Conservation (phyloP, 2,329 filamentous ascomycete genomes). For the Neonectria neomacrospora region DNA sequence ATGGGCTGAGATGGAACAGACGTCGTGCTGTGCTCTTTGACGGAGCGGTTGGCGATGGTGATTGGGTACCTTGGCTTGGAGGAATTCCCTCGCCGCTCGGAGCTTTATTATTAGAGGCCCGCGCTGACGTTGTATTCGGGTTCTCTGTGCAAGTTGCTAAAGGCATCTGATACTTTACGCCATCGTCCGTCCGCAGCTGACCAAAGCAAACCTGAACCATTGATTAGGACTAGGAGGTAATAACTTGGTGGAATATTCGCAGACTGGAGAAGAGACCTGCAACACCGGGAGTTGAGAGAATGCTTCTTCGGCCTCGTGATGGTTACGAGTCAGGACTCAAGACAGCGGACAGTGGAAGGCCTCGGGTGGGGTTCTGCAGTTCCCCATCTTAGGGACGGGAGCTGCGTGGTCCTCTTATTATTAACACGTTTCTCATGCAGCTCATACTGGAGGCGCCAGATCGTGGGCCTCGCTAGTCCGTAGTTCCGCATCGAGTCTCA, state of each 20-base stretch:
- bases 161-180: neutral
- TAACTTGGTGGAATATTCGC: too few relatives aligned
- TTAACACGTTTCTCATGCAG: conserved; percentile 21
- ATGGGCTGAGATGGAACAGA: neutral
- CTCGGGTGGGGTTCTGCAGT: conserved; percentile 7
- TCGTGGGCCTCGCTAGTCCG: conserved; percentile 20
- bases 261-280: too few relatives aligned
- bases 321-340: conserved; percentile 21
- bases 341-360: neutral
- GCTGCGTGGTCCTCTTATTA: neutral
- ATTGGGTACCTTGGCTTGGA: neutral
- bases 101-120: neutral
- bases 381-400: conserved; percentile 4
- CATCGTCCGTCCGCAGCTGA: too few relatives aligned
- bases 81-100: neutral
- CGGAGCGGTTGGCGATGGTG: neutral
- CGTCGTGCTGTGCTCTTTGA: neutral
- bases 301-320: conserved; percentile 7
- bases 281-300: neutral
- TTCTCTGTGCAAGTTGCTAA: neutral
- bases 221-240: too few relatives aligned
- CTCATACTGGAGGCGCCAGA: conserved; percentile 23
- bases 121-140: neutral
- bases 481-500: conserved; percentile 1
- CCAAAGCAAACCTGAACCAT: too few relatives aligned